Percentiles rank a stretch among this genome's conserved stretches.
phyloP scores from a whole-genome alignment of 768 basidiomycete species.

The Termitomyces sp. region DNA sequence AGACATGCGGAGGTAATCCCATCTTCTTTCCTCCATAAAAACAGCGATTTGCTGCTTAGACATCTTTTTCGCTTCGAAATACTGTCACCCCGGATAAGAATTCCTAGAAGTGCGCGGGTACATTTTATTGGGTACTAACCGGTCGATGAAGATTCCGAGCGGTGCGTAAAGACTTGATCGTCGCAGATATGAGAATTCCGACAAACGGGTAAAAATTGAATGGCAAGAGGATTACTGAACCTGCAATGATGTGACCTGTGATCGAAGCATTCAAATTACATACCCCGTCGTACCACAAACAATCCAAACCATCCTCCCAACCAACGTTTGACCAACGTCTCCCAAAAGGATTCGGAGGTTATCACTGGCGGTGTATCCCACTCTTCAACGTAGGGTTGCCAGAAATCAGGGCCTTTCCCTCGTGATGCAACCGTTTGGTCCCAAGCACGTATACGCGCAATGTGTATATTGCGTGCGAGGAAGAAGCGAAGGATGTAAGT shows the following conservation, averaged over 20 bases:
- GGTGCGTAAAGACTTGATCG: constrained; percentile 64
- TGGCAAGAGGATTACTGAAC: constrained; percentile 54
- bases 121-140: constrained; percentile 31
- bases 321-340: constrained; percentile 27
- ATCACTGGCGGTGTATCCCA: constrained; percentile 60
- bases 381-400: constrained; percentile 81
- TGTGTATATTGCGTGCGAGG: constrained; percentile 75
- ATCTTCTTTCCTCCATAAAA: constrained; percentile 87
- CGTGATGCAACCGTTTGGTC: constrained; percentile 81
- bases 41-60: constrained; percentile 57
- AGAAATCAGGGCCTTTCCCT: constrained; percentile 80
- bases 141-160: constrained; percentile 65
- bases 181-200: constrained; percentile 58
- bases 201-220: constrained; percentile 67
- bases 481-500: constrained; percentile 79
- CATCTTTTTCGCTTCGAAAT: constrained; percentile 87
- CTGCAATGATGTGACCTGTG: neutral
- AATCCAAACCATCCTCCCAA: constrained; percentile 33
- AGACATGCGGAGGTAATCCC: constrained; percentile 74
- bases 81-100: constrained; percentile 38
- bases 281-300: constrained; percentile 47
- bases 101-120: neutral
- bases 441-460: constrained; percentile 76
- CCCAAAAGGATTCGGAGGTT: constrained; percentile 22
- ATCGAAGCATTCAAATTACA: constrained; percentile 5